Evolutionary conservation across 2,329 filamentous ascomycete species (phyloP).

Genomic region (Harringtonia lauricola): DNA sequence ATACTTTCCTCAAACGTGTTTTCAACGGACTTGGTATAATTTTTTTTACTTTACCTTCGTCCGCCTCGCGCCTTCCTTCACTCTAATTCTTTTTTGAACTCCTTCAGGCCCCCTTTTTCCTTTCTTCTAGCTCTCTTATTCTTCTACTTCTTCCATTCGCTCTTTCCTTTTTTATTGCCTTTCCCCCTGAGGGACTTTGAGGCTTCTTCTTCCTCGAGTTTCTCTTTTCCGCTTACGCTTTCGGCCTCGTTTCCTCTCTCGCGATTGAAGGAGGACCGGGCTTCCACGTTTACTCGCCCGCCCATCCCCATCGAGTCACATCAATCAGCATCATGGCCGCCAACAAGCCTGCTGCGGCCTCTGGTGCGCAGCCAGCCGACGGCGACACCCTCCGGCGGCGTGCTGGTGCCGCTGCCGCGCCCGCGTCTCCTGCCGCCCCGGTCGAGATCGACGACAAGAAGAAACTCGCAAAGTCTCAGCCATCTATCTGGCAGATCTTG

Average conservation of each 20-base stretch:
- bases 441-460: conserved; percentile 48
- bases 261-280: background rate
- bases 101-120: background rate
- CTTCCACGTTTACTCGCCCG: background rate
- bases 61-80: background rate
- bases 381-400: conserved; percentile 47
- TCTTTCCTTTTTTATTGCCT: conserved; percentile 1
- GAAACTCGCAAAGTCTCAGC: conserved; percentile 43
- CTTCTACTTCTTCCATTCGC: conserved; percentile 1
- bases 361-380: conserved; percentile 47
- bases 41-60: background rate
- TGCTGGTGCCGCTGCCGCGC: conserved; percentile 32
- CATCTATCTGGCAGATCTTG: conserved; percentile 51
- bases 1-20: no score
- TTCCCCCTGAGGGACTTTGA: no score
- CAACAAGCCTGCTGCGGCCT: conserved; percentile 43
- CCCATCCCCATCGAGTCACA: background rate
- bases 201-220: conserved; percentile 1
- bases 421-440: conserved; percentile 23
- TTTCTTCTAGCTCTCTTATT: background rate
- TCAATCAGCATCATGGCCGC: conserved; percentile 33
- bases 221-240: background rate
- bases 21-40: no score
- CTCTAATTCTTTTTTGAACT: background rate
- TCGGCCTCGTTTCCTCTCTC: background rate